A percentile compares a stretch with the other conserved stretches of the same genome.
Evolutionary conservation across 805 yeast species (phyloP).

Genomic region (Kuraishia ogatae): DNA sequence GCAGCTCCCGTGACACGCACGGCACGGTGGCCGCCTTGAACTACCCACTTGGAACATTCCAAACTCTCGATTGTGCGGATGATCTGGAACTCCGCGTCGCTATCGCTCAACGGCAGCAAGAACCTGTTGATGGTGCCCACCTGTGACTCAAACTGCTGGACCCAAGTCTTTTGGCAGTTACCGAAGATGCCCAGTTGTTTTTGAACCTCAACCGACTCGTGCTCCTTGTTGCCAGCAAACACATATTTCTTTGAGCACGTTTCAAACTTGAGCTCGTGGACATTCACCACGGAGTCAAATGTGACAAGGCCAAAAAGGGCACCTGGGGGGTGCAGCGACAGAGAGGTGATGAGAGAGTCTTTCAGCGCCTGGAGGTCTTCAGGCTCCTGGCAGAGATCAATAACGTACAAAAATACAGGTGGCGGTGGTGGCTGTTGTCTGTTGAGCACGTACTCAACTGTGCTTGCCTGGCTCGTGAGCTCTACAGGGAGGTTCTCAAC

Average conservation of each 20-base stretch:
- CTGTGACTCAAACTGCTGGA: conserved; percentile 29
- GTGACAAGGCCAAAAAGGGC: conserved; percentile 84
- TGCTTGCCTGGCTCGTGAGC: conserved; percentile 55
- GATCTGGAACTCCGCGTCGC: conserved; percentile 68
- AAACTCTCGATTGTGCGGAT: conserved; percentile 73
- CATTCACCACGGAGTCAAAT: conserved; percentile 83
- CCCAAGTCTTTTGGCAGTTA: conserved; percentile 26
- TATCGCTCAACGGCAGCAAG: conserved; percentile 24
- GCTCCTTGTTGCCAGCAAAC: conserved; percentile 86
- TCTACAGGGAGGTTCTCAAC: conserved; percentile 78
- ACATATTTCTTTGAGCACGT: conserved; percentile 68
- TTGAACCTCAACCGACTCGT: conserved; percentile 31
- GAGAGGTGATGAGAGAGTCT: conserved; percentile 67
- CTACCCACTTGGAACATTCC: conserved; percentile 62
- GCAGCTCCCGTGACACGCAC: conserved; percentile 93
- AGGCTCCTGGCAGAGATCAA: conserved; percentile 84
- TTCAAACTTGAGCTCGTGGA: conserved; percentile 71
- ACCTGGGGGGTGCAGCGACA: conserved; percentile 80
- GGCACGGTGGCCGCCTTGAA: conserved; percentile 76
- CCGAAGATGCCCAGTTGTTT: conserved; percentile 26
- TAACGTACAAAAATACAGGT: conserved; percentile 78
- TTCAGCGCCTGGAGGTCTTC: conserved; percentile 81
- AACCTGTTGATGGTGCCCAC: conserved; percentile 31
- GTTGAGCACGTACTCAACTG: conserved; percentile 78
- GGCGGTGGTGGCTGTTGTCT: conserved; percentile 59